Conservation (phyloP, 2,329 filamentous ascomycete genomes). For the Ilyonectria sp. region DNA sequence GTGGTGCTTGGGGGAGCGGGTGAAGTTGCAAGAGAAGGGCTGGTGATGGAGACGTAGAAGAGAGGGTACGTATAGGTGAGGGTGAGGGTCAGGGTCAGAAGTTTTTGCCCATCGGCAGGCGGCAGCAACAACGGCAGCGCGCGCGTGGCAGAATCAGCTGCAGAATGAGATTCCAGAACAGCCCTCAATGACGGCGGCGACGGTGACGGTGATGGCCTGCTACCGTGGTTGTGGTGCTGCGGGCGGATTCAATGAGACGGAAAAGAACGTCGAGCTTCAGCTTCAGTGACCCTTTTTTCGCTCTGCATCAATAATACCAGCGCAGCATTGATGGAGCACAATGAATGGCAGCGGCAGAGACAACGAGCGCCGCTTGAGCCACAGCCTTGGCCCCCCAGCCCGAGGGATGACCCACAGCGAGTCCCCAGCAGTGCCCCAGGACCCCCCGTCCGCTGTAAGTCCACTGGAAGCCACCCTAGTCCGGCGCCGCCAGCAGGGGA, state of each 20-base stretch:
- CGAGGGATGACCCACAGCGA: slow-evolving; percentile 23
- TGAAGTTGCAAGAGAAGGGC: slow-evolving; percentile 38
- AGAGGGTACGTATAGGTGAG: slow-evolving; percentile 48
- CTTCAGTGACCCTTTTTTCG: slow-evolving; percentile 47
- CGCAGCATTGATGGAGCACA: slow-evolving; percentile 36
- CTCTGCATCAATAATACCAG: slow-evolving; percentile 43
- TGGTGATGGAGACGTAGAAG: slow-evolving; percentile 35
- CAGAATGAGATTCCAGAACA: slow-evolving; percentile 27
- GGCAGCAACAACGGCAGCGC: slow-evolving; percentile 42
- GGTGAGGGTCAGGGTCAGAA: slow-evolving; percentile 48
- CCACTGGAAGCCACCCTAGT: slow-evolving; percentile 33
- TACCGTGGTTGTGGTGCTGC: slow-evolving; percentile 28
- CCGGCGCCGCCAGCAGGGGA: slow-evolving; percentile 33
- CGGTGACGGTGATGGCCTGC: slow-evolving; percentile 35
- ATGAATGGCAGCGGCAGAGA: slow-evolving; percentile 18
- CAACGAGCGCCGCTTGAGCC: slow-evolving; percentile 26
- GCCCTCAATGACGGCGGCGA: slow-evolving; percentile 25
- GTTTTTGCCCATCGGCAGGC: slow-evolving; percentile 44
- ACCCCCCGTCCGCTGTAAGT: slow-evolving; percentile 35
- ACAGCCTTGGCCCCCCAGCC: slow-evolving; percentile 30
- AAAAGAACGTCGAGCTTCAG: slow-evolving; percentile 43
- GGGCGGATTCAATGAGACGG: slow-evolving; percentile 43
- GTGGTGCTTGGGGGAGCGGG: slow-evolving; percentile 11
- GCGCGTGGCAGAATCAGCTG: slow-evolving; percentile 33
- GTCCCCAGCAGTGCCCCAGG: slow-evolving; percentile 18